phyloP scores from a whole-genome alignment of 768 basidiomycete species.

The Cystobasidium tubakii region DNA sequence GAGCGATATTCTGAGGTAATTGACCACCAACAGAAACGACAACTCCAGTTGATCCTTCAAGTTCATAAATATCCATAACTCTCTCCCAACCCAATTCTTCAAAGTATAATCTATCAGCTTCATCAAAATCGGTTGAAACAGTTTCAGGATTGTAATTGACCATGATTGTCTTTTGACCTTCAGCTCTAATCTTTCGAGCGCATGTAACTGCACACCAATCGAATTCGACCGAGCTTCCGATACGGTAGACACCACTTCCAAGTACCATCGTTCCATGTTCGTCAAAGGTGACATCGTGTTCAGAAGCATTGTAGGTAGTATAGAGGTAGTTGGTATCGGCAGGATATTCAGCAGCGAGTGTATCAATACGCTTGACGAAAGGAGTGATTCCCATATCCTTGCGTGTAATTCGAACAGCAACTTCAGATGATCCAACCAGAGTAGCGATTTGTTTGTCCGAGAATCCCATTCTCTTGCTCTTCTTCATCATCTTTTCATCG shows the following conservation, averaged over 20 bases:
- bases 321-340: slow-evolving; percentile 99
- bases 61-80: slow-evolving; percentile 99
- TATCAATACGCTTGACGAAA: slow-evolving; percentile 98
- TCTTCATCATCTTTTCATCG: slow-evolving; percentile 69
- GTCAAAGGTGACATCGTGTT: slow-evolving; percentile 89
- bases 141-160: slow-evolving; percentile 99
- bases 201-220: slow-evolving; percentile 99
- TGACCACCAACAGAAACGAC: slow-evolving; percentile 97
- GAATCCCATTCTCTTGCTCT: slow-evolving; percentile 91
- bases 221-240: slow-evolving; percentile 97
- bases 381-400: slow-evolving; percentile 84
- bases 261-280: slow-evolving; percentile 99
- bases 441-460: slow-evolving; percentile 86
- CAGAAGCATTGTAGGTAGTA: slow-evolving; percentile 95
- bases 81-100: slow-evolving; percentile 96
- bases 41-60: slow-evolving; percentile 85
- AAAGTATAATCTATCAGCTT: slow-evolving; percentile 97
- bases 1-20: slow-evolving; percentile 96
- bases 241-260: slow-evolving; percentile 94
- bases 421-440: slow-evolving; percentile 58
- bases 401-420: slow-evolving; percentile 77
- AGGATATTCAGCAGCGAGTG: slow-evolving; percentile 95
- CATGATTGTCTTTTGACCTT: slow-evolving; percentile 95
- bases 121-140: slow-evolving; percentile 97
- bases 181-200: slow-evolving; percentile 79